phyloP scores from a whole-genome alignment of 192 early-diverging fungal genomes.

The Entomortierella lignicola region DNA sequence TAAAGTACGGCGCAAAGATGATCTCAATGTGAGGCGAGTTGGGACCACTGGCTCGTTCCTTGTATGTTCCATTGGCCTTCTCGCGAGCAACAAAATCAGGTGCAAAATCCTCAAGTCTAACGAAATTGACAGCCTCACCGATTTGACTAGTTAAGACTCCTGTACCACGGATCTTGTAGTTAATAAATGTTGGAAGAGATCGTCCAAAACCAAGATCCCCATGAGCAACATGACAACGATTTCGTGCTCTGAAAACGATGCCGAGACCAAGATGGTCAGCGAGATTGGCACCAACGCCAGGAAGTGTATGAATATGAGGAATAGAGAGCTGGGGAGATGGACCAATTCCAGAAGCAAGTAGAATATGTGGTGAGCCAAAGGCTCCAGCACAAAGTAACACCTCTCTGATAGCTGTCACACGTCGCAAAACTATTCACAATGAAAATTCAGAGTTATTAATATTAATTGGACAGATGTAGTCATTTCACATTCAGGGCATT shows the following conservation, averaged over 20 bases:
- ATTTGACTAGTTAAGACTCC: constrained; percentile 26
- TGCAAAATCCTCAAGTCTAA: constrained; percentile 38
- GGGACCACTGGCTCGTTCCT: constrained; percentile 38
- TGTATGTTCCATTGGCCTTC: constrained; percentile 41
- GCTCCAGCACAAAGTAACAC: constrained; percentile 58
- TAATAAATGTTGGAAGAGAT: not conserved
- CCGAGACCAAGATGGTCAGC: constrained; percentile 46
- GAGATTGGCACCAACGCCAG: constrained; percentile 55
- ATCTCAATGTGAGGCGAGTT: constrained; percentile 37
- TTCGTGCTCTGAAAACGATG: constrained; percentile 22
- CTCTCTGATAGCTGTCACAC: constrained; percentile 38
- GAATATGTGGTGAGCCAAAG: constrained; percentile 49
- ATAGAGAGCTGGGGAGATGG: constrained; percentile 25
- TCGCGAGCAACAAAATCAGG: constrained; percentile 44
- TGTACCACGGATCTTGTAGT: constrained; percentile 8
- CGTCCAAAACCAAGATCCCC: not conserved
- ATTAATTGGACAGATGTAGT: too few species aligned
- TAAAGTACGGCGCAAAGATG: constrained; percentile 29
- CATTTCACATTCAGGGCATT: too few species aligned
- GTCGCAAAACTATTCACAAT: constrained; percentile 4
- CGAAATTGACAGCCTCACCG: constrained; percentile 40
- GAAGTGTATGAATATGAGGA: constrained; percentile 37
- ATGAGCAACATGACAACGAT: constrained; percentile 9
- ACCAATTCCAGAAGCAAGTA: constrained; percentile 56
- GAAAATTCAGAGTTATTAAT: too few species aligned